These are phyloP conservation scores for Elongisporangium prolatum DNA, from an alignment of 352 stramenopile genomes.

Conservation along the genomic window DNA sequence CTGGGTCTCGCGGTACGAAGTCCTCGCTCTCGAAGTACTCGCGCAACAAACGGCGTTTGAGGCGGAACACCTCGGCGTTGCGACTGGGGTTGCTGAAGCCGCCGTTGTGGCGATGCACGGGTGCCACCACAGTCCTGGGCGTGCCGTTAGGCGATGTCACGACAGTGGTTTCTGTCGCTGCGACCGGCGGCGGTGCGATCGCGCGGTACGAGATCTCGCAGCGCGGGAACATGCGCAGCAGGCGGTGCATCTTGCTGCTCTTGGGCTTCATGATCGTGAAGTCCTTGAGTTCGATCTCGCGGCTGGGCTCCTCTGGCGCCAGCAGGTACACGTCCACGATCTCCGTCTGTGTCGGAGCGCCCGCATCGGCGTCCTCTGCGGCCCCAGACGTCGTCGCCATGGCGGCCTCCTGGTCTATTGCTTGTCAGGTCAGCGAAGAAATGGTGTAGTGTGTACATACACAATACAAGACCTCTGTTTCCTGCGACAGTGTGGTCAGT, in stretches of 20 bases:
- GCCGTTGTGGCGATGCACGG: slow-evolving; percentile 53
- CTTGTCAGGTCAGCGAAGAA: neutral
- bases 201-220: slow-evolving; percentile 74
- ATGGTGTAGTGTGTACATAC: neutral
- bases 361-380: slow-evolving; percentile 35
- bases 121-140: slow-evolving; percentile 32
- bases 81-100: slow-evolving; percentile 73
- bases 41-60: slow-evolving; percentile 59
- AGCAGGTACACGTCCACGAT: slow-evolving; percentile 73
- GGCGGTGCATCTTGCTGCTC: slow-evolving; percentile 70
- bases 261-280: slow-evolving; percentile 83
- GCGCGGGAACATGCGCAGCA: slow-evolving; percentile 58
- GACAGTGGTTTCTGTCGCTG: slow-evolving; percentile 37
- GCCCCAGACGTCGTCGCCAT: slow-evolving; percentile 35
- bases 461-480: neutral
- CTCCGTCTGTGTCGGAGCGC: slow-evolving; percentile 38
- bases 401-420: neutral
- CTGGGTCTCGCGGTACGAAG: slow-evolving; percentile 13
- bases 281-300: slow-evolving; percentile 66
- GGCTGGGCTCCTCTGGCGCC: slow-evolving; percentile 42
- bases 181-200: slow-evolving; percentile 32
- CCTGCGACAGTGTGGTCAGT: neutral
- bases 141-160: slow-evolving; percentile 50
- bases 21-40: slow-evolving; percentile 48
- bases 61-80: slow-evolving; percentile 58